phyloP scores from a whole-genome alignment of 441 rosid species.

The Gossypium gossypioides region DNA sequence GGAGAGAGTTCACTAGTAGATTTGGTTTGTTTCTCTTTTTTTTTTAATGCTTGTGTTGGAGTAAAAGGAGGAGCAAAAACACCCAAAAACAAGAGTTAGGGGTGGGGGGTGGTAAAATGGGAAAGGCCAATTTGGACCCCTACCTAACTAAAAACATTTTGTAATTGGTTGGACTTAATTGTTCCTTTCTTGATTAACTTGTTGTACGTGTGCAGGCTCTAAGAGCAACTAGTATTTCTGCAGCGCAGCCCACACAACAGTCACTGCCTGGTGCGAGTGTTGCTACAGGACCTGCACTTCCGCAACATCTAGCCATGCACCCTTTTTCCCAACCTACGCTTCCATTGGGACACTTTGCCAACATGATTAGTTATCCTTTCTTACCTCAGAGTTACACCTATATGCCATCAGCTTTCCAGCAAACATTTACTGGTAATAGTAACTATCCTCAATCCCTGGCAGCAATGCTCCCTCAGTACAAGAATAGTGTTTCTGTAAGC shows the following conservation, averaged over 20 bases:
- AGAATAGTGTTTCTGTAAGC: constrained; percentile 60
- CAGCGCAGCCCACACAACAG: constrained; percentile 59
- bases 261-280: constrained; percentile 44
- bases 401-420: constrained; percentile 92
- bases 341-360: constrained; percentile 74
- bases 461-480: constrained; percentile 80
- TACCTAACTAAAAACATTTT: background rate
- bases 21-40: background rate
- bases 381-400: constrained; percentile 86
- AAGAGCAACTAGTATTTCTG: constrained; percentile 50
- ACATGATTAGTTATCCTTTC: constrained; percentile 80
- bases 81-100: background rate
- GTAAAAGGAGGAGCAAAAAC: background rate
- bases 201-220: constrained; percentile 35
- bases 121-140: background rate
- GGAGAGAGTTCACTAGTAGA: background rate
- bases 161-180: background rate
- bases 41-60: background rate
- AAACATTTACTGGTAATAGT: constrained; percentile 68
- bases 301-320: constrained; percentile 86
- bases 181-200: constrained; percentile 14
- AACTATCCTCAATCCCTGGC: constrained; percentile 84
- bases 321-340: constrained; percentile 81
- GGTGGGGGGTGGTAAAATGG: background rate
- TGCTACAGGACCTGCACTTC: constrained; percentile 72